Base-by-base conservation (phyloP, 495 filamentous ascomycete species). In the Penicilliopsis zonata region DNA sequence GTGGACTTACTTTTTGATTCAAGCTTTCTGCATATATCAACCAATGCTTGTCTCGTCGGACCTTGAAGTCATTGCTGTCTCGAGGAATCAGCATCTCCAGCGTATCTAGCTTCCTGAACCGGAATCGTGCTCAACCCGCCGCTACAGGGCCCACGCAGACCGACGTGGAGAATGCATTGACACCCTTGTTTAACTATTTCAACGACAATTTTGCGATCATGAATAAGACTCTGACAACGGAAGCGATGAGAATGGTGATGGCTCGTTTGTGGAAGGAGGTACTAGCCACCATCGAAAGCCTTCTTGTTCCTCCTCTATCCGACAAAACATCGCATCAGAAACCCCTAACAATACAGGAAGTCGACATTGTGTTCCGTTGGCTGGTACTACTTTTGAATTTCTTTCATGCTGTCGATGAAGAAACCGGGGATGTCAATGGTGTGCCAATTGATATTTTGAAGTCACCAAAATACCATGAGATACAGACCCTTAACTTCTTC, bases 181-280 rank as follows among this genome's bases (percentile, higher is more conserved):
- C 78, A 36, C 85, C 87, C 2, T 69, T 99, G n/a, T 92, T 95
- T 43, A 74, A 76, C 34, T 99, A 99, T 52, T 96, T 99, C 49
- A 84, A 96, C 49, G 92, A 95, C 51, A 99, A 99, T 47, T 99
- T 99, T 47, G 87, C 86, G 22, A 95, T 94, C 48, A 90, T 99
- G 84, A 94, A 95, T 57, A 75, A 86, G 53, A 94, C 87, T 1
- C 67, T 99, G 18, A 96, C 92, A 2, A 78, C 80, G 20, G 74
- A 84, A 31, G 87, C 92, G 28, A 94, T 99, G 90, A 71, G 82
- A 36, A 82, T 86, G 55, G 87, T 99, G 36, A 99, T 99, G 92
- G 90, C 85, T 15, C 75, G 92, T 23, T 56, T 99, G 9, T 99
- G 92, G 92, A 99, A 99, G 53, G 92, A 95, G 55, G 86, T 94